Evolutionary conservation across 768 basidiomycete genomes (phyloP).

Genomic region (Peribolospora baueri): DNA sequence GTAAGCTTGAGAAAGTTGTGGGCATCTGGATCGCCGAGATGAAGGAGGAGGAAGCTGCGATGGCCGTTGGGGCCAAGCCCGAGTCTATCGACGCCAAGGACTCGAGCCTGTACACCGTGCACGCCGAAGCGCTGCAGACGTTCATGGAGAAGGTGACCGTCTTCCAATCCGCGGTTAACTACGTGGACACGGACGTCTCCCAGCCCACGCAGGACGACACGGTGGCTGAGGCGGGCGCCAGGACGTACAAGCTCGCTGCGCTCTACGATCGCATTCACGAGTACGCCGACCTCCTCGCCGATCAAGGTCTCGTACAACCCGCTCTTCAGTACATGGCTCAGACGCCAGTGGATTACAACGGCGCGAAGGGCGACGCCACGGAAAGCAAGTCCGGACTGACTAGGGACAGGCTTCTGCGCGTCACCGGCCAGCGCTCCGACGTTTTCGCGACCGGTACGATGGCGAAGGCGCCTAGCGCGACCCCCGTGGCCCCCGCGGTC

Average conservation of each 20-base stretch:
- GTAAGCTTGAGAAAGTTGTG: slow-evolving; percentile 61
- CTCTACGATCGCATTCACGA: slow-evolving; percentile 88
- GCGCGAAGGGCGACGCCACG: slow-evolving; percentile 17
- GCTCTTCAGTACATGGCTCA: slow-evolving; percentile 54
- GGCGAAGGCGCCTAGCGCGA: not conserved
- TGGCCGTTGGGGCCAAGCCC: slow-evolving; percentile 22
- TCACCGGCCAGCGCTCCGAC: slow-evolving; percentile 3
- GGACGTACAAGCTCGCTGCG: slow-evolving; percentile 55
- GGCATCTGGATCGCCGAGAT: slow-evolving; percentile 82
- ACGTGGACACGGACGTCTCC: slow-evolving; percentile 46
- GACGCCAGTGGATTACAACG: slow-evolving; percentile 55
- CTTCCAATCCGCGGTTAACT: slow-evolving; percentile 65
- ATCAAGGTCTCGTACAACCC: slow-evolving; percentile 67
- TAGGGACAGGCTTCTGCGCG: slow-evolving; percentile 25
- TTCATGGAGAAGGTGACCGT: slow-evolving; percentile 93
- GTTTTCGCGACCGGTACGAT: slow-evolving; percentile 19
- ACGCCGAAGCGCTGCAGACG: slow-evolving; percentile 64
- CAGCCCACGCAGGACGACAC: slow-evolving; percentile 20
- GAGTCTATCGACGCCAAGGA: slow-evolving; percentile 3
- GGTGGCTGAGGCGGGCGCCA: slow-evolving; percentile 26
- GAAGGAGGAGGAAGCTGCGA: slow-evolving; percentile 47
- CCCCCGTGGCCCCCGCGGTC: slow-evolving; percentile 1
- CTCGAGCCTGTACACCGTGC: slow-evolving; percentile 42
- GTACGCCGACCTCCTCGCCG: slow-evolving; percentile 73
- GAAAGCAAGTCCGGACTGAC: slow-evolving; percentile 23